Base-by-base conservation (phyloP, 805 yeast genomes). In the Starmera amethionina region DNA sequence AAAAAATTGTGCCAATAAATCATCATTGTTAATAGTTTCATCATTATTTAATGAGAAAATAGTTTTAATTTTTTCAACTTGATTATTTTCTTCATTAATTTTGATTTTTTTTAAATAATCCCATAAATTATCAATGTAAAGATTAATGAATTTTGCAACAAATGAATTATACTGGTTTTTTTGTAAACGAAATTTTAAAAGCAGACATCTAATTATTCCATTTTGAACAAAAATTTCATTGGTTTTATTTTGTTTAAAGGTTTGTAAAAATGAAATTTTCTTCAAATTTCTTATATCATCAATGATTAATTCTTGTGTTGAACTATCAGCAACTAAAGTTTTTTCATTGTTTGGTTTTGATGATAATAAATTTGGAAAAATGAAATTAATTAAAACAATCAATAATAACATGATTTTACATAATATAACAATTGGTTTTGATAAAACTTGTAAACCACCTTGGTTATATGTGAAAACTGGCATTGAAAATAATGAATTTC, bases 401-500 rank as follows among this genome's bases (percentile, higher is more conserved):
- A 57, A 32, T 14, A 62, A 40, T 7, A 62, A 46, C 8, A 40
- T 30, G 19, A 58, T 32, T 42, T 58, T 60, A 12, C 58, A 38
- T 11, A 63, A 34, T 5, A 56, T 45, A 14, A 55, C 32, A 8
- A 62, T 37, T 3, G 63, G 54, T 32, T 59, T 45, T 25, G 45
- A 46, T n/a, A 58, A 34, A 32, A 52, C 42, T 37, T 47, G 46
- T 28, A 58, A 43, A 6, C 58, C 59, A 10, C 61, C 49, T 27
- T 51, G 46, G 36, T 59, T 59, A 37, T 52, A 59, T 16, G 60
- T 55, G 32, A 63, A 50, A n/a, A 62, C 53, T 10, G 80, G 80
- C 35, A 73, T 46, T 0, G 77, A 66, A 41, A 71, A 62, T 46
- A 75, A 56, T 4, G 76, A 71, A 49, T 67, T 65, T 10, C 62